A percentile compares a stretch with the other conserved stretches of the same genome.
Evolutionary conservation across 305 asterid species (phyloP).

Genomic region (Fraxinus velutina): DNA sequence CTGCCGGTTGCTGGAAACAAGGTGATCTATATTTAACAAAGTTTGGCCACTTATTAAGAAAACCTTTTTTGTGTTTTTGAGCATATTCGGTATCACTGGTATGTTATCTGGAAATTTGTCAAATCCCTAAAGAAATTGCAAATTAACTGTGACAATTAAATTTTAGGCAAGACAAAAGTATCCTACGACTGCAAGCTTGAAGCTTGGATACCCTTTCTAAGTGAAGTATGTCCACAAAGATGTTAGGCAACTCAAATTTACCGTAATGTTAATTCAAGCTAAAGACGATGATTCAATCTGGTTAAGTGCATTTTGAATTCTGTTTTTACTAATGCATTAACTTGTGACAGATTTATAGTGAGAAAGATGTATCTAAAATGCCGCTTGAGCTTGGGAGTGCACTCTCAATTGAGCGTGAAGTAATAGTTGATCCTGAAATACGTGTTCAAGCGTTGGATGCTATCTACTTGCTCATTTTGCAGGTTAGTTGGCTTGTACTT

Average conservation of each 20-base stretch:
- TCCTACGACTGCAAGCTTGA: not conserved
- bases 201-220: not conserved
- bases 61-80: not conserved
- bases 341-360: constrained; percentile 49
- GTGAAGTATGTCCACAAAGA: not conserved
- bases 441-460: constrained; percentile 78
- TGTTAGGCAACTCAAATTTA: not conserved
- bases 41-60: not conserved
- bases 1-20: constrained; percentile 96
- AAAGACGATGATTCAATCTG: not conserved
- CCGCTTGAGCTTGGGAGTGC: constrained; percentile 91
- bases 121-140: constrained; percentile 1
- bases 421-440: constrained; percentile 68
- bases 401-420: constrained; percentile 88
- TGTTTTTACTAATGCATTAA: not conserved
- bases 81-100: not conserved
- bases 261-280: not conserved
- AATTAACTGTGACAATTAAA: not conserved
- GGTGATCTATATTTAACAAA: constrained; percentile 37
- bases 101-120: not conserved
- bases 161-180: not conserved
- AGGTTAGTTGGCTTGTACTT: constrained; percentile 42
- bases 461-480: constrained; percentile 70
- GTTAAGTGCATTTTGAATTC: constrained; percentile 2
- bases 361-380: constrained; percentile 82